Conservation (phyloP, 2,329 filamentous ascomycete genomes). For the Rugonectria rugulosa region DNA sequence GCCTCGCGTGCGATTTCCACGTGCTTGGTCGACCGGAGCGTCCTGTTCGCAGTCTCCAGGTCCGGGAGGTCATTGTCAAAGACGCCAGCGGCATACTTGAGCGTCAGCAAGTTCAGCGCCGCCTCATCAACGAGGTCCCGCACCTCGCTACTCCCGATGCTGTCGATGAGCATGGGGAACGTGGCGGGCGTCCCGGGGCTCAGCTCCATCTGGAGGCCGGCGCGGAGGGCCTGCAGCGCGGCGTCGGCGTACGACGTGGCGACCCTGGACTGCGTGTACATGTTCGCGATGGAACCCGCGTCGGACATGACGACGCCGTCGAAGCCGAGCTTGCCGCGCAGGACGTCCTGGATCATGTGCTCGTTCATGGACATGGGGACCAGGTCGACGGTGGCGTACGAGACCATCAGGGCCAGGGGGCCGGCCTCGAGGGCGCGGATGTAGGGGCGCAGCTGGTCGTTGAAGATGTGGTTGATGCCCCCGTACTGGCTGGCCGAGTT, state of each 20-base stretch:
- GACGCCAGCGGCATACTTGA: conserved; percentile 41
- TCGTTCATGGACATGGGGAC: conserved; percentile 43
- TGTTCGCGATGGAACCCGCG: conserved; percentile 39
- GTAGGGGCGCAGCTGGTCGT: conserved; percentile 42
- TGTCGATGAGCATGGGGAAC: conserved; percentile 34
- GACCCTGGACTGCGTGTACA: conserved; percentile 38
- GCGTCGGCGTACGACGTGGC: conserved; percentile 39
- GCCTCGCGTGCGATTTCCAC: conserved; percentile 19
- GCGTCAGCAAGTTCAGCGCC: conserved; percentile 35
- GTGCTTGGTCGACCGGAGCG: conserved; percentile 20
- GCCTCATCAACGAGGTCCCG: conserved; percentile 36
- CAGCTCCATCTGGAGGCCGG: conserved; percentile 41
- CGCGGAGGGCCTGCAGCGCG: conserved; percentile 34
- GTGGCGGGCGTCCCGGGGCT: conserved; percentile 33
- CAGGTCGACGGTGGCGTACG: conserved; percentile 42
- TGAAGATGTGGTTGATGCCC: conserved; percentile 46
- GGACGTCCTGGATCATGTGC: conserved; percentile 40
- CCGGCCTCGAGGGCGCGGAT: conserved; percentile 40
- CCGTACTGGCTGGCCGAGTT: conserved; percentile 43
- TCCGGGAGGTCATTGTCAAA: conserved; percentile 39
- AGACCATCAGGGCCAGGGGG: conserved; percentile 42
- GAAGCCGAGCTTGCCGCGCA: conserved; percentile 40
- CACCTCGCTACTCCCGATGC: conserved; percentile 31
- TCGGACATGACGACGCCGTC: conserved; percentile 45
- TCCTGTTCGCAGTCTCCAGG: conserved; percentile 23